Base-by-base conservation (phyloP, 495 filamentous ascomycete genomes). In the Penicillium cataractarum region DNA sequence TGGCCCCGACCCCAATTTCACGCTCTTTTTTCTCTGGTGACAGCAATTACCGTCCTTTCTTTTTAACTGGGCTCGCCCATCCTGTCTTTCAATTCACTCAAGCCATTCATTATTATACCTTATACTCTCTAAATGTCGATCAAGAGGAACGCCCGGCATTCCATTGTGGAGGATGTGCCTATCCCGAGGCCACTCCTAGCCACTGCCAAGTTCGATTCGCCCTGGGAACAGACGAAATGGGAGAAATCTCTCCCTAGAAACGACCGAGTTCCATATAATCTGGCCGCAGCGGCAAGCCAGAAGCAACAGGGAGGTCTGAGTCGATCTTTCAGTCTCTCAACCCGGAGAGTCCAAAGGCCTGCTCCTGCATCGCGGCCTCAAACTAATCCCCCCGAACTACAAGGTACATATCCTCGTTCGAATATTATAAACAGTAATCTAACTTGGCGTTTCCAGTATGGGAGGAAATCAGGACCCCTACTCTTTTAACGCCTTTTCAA, bases 201-300 rank as follows among this genome's bases (percentile, higher is more conserved):
- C 9, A 66, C 67, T n/a, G 67, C 67, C 26, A 70, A 63, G 42
- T 70, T 70, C 65, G 54, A 61, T 55, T 67, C 67, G 15, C 67
- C 67, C 37, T 67, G 61, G 65, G 67, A 70, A 33, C 35, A 60
- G 40, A 55, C 55, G 22, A 59, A 64, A 53, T 70, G 67, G 67
- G 67, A 70, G 51, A 64, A 67, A 13, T 62, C 65, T 17, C 67
- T 70, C 4, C 67, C 67, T 13, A 32, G 64, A 24, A 70, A 70
- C 53, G 39, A 67, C 10, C 61, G 65, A 39, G 46, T 67, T 7
- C 60, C 50, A 50, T 55, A 59, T 61, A 24, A 42, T 37, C 24
- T 37, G 39, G 21, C 42, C 19, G 31, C 49, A 42, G 37, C 54
- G 9, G 44, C 35, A 13, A 53, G 40, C 19, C 49, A 55, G 4